These are phyloP conservation scores for Logfia minima DNA, from an alignment of 129 eudicot genomes.

Conservation along the genomic window DNA sequence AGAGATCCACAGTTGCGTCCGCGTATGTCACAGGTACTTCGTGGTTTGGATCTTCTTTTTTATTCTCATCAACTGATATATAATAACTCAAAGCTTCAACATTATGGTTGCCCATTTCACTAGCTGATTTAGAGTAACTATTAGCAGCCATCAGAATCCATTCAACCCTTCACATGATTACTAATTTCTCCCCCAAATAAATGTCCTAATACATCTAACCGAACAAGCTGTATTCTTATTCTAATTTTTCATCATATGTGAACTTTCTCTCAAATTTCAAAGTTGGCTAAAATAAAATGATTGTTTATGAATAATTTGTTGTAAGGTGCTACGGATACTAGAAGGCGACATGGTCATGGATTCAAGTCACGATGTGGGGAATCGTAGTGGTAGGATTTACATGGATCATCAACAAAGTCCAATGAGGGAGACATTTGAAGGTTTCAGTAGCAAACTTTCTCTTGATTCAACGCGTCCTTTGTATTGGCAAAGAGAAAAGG, in stretches of 20 bases:
- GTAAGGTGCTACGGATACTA: constrained; percentile 81
- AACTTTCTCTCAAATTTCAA: no score
- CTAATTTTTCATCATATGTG: background rate
- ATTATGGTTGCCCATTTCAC: background rate
- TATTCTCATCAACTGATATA: background rate
- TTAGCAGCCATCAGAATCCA: no score
- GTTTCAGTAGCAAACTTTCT: constrained; percentile 42
- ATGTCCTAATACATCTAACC: no score
- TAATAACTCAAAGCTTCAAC: background rate
- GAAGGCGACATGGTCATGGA: constrained; percentile 91
- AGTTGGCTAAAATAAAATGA: background rate
- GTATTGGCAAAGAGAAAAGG: constrained; percentile 49
- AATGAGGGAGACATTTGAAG: constrained; percentile 36
- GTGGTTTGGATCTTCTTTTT: no score
- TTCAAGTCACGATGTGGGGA: constrained; percentile 61
- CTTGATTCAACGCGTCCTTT: constrained; percentile 40
- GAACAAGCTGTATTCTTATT: no score
- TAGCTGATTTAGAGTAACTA: background rate
- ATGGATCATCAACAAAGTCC: constrained; percentile 46
- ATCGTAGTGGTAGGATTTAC: constrained; percentile 67
- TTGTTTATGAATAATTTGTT: background rate
- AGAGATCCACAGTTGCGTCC: constrained; percentile 96
- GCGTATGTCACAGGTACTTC: constrained; percentile 94
- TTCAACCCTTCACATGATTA: no score
- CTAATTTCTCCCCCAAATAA: no score